Evolutionary conservation across 2,329 filamentous ascomycete genomes (phyloP).

Genomic region (Penicillium sp.): DNA sequence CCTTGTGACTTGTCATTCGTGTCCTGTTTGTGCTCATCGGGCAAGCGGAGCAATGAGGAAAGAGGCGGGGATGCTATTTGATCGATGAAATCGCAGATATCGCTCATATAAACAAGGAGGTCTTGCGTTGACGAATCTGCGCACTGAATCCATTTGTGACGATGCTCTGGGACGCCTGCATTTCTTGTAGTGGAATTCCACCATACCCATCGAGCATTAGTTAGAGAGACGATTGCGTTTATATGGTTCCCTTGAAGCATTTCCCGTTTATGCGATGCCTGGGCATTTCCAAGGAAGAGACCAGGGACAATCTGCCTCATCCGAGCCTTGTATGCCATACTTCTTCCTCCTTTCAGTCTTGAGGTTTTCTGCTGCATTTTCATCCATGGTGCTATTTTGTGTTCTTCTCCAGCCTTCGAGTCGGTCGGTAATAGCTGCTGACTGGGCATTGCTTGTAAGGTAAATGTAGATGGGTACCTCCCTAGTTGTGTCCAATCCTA

Average conservation of each 20-base stretch:
- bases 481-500: too few species aligned
- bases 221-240: constrained; percentile 20
- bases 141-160: constrained; percentile 24
- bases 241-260: constrained; percentile 19
- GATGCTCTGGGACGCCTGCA: constrained; percentile 12
- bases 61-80: constrained; percentile 15
- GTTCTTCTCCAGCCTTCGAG: too few species aligned
- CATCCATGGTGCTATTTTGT: too few species aligned
- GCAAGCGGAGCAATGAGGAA: constrained; percentile 5
- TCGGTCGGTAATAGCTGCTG: too few species aligned
- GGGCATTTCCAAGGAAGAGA: constrained; percentile 17
- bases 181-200: constrained; percentile 17
- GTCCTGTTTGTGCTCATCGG: constrained; percentile 3
- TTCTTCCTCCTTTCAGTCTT: constrained; percentile 11
- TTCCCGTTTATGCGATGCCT: background rate
- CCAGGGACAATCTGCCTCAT: constrained; percentile 22
- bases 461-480: too few species aligned
- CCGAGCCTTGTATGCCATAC: constrained; percentile 13
- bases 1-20: constrained; percentile 1
- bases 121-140: constrained; percentile 25
- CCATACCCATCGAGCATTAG: constrained; percentile 18
- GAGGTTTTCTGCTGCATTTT: too few species aligned
- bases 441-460: too few species aligned
- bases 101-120: constrained; percentile 21
- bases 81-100: constrained; percentile 24